These are phyloP conservation scores for Xerocomus spinulosus DNA, from an alignment of 768 basidiomycete species.

Conservation along the genomic window DNA sequence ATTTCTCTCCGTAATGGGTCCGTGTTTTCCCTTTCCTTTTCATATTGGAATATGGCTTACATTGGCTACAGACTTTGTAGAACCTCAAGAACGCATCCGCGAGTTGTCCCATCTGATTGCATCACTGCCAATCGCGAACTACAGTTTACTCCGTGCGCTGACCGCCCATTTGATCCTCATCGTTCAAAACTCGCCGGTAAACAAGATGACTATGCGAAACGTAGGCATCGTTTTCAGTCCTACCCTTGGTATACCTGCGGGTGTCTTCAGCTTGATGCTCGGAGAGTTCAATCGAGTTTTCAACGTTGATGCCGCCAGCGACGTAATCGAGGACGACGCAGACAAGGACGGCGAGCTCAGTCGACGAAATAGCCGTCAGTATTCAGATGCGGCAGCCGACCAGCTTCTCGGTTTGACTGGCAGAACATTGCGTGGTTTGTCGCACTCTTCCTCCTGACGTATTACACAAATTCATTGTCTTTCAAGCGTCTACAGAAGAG, in stretches of 20 bases:
- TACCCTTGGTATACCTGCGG: constrained; percentile 95
- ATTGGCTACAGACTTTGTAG: constrained; percentile 67
- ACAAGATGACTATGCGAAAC: constrained; percentile 99
- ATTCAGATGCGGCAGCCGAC: constrained; percentile 80
- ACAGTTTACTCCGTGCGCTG: constrained; percentile 88
- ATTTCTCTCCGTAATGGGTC: constrained; percentile 92
- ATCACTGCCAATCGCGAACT: constrained; percentile 85
- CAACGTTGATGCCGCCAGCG: constrained; percentile 57
- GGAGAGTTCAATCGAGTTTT: constrained; percentile 92
- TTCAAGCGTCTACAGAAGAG: constrained; percentile 50
- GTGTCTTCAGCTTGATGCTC: constrained; percentile 92
- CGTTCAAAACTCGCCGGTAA: constrained; percentile 81
- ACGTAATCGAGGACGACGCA: constrained; percentile 15
- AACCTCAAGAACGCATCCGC: constrained; percentile 80
- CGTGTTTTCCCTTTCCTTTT: constrained; percentile 29
- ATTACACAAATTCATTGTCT: constrained; percentile 6
- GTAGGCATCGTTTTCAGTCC: constrained; percentile 99
- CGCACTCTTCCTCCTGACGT: neutral
- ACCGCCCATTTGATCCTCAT: constrained; percentile 94
- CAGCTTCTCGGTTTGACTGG: constrained; percentile 74
- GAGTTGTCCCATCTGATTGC: constrained; percentile 87
- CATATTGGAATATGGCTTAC: constrained; percentile 7
- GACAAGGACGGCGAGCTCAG: constrained; percentile 39
- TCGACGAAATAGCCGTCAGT: constrained; percentile 79
- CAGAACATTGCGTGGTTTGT: constrained; percentile 60